Base-by-base conservation (phyloP, 495 filamentous ascomycete genomes). In the Neurospora tetraspora region DNA sequence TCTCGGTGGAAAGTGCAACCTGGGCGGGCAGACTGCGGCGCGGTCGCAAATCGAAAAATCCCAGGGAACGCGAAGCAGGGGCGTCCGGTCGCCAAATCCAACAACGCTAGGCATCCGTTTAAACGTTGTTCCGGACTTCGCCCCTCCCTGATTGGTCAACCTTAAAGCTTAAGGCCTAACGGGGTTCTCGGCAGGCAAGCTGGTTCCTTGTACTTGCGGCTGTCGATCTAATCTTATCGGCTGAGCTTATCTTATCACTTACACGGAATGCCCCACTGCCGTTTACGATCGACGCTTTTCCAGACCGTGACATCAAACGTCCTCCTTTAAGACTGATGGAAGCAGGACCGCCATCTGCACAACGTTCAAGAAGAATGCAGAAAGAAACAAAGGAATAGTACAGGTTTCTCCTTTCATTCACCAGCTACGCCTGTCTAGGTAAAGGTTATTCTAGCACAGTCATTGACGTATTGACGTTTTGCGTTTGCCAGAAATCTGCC, bases 61-160 rank as follows among this genome's bases (percentile, higher is more conserved):
- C 75, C 74, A 77, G 74, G 59, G 43, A 70, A 38, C 75, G 71
- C 69, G 69, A 71, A 76, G 75, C 73, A 75, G 77, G 80, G 79
- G 71, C 42, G 27, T 74, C 73, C 76, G 18, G 75, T 73, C 77
- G 75, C 78, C 75, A 78, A 81, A 78, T 73, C 77, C 53, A 77
- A 76, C 2, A 10, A 73, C 78, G 76, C 78, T 80, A 81, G 78
- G 80, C 69, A 47, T 27, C 68, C 27, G 80, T 38, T 76, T 69
- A 37, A 79, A 43, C 34, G 37, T 71, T 77, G 5, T 70, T 77
- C 75, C 79, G 76, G 4, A 14, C 16, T 39, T 8, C 18, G 5
- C 5, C 0, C 0, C 12, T 34, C 27, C 16, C 0, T 31, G 27
- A 75, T 75, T 75, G 69, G 73, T 39, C 59, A 16, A 31, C 70